These are phyloP conservation scores for Ettlia oleoabundans DNA, from an alignment of 139 green algal species.

Conservation along the genomic window DNA sequence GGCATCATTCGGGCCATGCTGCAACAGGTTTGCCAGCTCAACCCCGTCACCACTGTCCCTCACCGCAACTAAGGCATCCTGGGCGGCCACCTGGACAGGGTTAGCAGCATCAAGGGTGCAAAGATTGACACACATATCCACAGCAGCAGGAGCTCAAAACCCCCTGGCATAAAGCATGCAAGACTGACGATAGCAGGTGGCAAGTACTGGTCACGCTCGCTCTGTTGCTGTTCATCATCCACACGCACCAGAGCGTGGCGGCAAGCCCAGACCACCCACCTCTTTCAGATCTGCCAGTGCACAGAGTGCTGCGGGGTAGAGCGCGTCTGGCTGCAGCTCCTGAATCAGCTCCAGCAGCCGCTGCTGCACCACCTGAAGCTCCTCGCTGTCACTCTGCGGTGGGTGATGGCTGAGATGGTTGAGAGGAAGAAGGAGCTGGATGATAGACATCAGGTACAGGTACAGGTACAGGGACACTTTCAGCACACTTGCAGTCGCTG, in stretches of 20 bases:
- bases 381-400: constrained; percentile 4
- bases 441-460: no score
- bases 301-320: constrained; percentile 51
- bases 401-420: no score
- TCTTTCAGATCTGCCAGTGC: constrained; percentile 47
- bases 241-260: not conserved
- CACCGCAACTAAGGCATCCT: constrained; percentile 5
- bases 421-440: no score
- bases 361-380: constrained; percentile 41
- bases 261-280: not conserved
- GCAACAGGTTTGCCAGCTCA: constrained; percentile 1
- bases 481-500: no score
- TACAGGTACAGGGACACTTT: no score
- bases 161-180: not conserved
- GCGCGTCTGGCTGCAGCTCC: not conserved
- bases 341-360: constrained; percentile 37
- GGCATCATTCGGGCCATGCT: not conserved
- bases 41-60: not conserved
- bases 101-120: no score
- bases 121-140: no score
- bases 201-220: not conserved
- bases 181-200: not conserved
- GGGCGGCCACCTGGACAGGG: not conserved
- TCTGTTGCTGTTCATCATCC: not conserved
- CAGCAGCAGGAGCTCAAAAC: not conserved